A percentile compares a stretch with the other conserved stretches of the same genome.
Conservation (phyloP, 2,329 filamentous ascomycete species). For the Fusarium goolgardi region DNA sequence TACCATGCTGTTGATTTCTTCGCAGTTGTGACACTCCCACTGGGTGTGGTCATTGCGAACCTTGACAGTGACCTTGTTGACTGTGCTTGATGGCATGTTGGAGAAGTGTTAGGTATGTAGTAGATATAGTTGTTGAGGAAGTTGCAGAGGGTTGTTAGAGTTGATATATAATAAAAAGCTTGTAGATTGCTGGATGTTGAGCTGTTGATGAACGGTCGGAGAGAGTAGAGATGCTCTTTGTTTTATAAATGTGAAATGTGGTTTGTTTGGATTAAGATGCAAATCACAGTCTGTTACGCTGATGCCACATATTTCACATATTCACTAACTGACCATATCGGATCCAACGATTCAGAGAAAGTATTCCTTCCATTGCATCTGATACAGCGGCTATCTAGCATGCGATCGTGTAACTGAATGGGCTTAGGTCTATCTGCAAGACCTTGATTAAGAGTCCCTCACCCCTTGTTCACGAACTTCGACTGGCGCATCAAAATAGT, state of each 20-base stretch:
- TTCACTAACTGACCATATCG: background rate
- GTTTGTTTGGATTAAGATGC: rapidly evolving
- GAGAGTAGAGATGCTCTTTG: rapidly evolving
- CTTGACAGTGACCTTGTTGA: background rate
- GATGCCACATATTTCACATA: background rate
- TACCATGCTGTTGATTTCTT: background rate
- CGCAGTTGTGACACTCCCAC: background rate
- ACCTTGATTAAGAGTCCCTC: background rate
- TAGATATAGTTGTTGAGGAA: background rate
- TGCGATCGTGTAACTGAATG: background rate
- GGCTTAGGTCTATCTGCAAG: background rate
- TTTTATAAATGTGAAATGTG: background rate
- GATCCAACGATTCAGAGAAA: background rate
- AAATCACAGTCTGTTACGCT: background rate
- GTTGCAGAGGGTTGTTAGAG: background rate
- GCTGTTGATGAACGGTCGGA: background rate
- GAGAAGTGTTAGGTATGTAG: background rate
- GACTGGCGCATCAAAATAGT: background rate
- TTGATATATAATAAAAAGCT: background rate
- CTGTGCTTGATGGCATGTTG: background rate
- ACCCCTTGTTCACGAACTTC: background rate
- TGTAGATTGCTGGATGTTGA: background rate
- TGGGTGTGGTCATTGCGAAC: background rate
- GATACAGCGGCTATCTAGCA: background rate
- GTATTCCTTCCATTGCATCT: rapidly evolving